Evolutionary conservation across 306 rosid species (phyloP), one percentile per base, ranked within the genome.

Genomic region (Biancaea sappan): DNA sequence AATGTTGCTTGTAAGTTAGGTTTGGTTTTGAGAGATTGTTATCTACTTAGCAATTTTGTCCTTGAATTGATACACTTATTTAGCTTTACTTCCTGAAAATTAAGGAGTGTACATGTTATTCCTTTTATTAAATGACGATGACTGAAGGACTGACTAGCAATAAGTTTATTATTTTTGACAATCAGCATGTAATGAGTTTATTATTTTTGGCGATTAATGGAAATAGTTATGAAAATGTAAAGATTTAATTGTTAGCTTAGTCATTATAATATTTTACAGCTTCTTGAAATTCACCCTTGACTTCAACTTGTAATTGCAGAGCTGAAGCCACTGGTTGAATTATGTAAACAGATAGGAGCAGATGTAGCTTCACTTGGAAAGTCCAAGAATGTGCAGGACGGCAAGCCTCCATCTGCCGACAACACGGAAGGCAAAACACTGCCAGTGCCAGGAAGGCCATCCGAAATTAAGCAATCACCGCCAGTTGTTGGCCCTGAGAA

Each of bases 251-350:
- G 8, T 32, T n/a, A 18, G 14, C 8, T 31, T 9, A 34, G 28
- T 34, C 16, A 21, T 46, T 37, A 7, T 21, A 0, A 4, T 35
- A 18, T 21, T 26, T 16, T 63, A 12, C 31, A 25, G 58, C n/a
- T 66, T 26, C 16, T 8, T 67, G 6, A 66, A 67, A 16, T 47
- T 25, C 4, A 5, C 5, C 58, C n/a, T 28, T 66, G 15, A 25
- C 38, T 19, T 62, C 29, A 19, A 37, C 77, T 48, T 83, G 50
- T 65, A 70, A 80, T 82, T 88, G 77, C 92, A 93, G 98, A 86
- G 77, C 77, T 86, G 79, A 86, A 89, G 87, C 60, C 67, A 51
- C 79, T 93, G 66, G 50, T 88, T 32, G 90, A 78, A 48, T 71
- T 91, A 31, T 83, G 47, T 69, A 73, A 72, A 43, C 79, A 59